Evolutionary conservation across 306 rosid species (phyloP).

Genomic region (Echinosophora koreensis): DNA sequence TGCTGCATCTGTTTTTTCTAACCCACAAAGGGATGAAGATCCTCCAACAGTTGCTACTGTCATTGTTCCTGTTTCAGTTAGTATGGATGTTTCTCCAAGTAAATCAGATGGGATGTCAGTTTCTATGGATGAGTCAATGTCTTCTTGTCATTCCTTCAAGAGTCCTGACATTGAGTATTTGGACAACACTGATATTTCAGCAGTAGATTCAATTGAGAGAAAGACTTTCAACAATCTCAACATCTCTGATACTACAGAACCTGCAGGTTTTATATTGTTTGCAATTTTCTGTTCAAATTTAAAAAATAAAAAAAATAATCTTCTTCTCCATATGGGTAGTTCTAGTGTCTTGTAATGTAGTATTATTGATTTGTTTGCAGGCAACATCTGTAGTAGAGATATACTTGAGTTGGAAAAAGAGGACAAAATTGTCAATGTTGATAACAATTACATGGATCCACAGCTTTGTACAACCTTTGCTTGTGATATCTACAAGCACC

Average conservation of each 20-base stretch:
- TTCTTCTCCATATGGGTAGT: neutral
- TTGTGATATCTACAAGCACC: conserved; percentile 94
- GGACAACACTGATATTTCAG: conserved; percentile 73
- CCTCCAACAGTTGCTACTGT: conserved; percentile 40
- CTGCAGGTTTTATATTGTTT: conserved; percentile 55
- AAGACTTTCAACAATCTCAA: conserved; percentile 74
- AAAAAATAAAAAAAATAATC: no score
- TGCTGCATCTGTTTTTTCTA: conserved; percentile 55
- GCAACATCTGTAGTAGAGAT: conserved; percentile 70
- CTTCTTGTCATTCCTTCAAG: conserved; percentile 84
- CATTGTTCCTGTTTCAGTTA: conserved; percentile 51
- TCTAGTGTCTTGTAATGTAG: neutral
- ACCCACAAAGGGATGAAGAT: conserved; percentile 53
- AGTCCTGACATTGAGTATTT: conserved; percentile 90
- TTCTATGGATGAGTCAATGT: conserved; percentile 87
- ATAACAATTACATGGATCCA: conserved; percentile 75
- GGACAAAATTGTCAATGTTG: conserved; percentile 64
- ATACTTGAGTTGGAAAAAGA: conserved; percentile 69
- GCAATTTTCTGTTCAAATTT: neutral
- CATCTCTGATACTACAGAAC: conserved; percentile 68
- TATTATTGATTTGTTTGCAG: conserved; percentile 55
- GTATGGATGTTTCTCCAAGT: conserved; percentile 75
- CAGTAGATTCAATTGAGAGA: conserved; percentile 69
- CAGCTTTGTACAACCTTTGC: conserved; percentile 91
- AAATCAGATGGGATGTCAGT: conserved; percentile 85